These are phyloP conservation scores for Berberis vulgaris DNA, from an alignment of 164 flowering plant species.

Conservation along the genomic window DNA sequence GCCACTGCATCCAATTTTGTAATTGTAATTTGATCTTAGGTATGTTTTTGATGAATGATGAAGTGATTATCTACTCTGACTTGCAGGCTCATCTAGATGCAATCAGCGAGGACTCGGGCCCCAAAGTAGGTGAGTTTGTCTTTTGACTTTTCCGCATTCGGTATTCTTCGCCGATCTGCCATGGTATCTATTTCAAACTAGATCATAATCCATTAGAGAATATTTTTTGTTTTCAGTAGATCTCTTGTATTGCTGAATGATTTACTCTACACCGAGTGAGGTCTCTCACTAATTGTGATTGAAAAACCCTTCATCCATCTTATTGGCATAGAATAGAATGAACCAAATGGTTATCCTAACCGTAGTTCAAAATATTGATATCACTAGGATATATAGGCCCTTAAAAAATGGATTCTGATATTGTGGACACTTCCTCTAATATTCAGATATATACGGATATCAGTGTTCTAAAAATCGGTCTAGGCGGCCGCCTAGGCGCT, in stretches of 20 bases:
- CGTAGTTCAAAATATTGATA: too few relatives aligned
- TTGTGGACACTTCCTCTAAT: too few relatives aligned
- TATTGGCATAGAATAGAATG: too few relatives aligned
- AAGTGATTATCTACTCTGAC: constrained; percentile 2
- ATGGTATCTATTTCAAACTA: too few relatives aligned
- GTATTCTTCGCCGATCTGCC: too few relatives aligned
- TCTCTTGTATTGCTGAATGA: neutral
- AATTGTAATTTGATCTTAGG: neutral
- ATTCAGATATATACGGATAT: too few relatives aligned
- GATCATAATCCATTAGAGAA: constrained; percentile 29
- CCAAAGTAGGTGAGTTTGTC: constrained; percentile 46
- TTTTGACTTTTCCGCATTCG: constrained; percentile 3
- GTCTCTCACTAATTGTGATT: neutral
- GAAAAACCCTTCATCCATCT: too few relatives aligned
- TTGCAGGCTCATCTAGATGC: constrained; percentile 61
- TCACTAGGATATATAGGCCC: too few relatives aligned
- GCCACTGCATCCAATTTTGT: neutral
- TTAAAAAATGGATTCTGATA: too few relatives aligned
- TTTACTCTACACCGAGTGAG: neutral
- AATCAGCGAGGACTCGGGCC: constrained; percentile 39
- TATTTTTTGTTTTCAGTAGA: neutral
- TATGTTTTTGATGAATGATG: neutral
- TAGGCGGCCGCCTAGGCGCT: too few relatives aligned
- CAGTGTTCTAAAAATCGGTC: too few relatives aligned
- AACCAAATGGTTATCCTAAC: too few relatives aligned